Evolutionary conservation across 371 early-diverging fungal species (phyloP).

Genomic region (Sporodiniella umbellata): DNA sequence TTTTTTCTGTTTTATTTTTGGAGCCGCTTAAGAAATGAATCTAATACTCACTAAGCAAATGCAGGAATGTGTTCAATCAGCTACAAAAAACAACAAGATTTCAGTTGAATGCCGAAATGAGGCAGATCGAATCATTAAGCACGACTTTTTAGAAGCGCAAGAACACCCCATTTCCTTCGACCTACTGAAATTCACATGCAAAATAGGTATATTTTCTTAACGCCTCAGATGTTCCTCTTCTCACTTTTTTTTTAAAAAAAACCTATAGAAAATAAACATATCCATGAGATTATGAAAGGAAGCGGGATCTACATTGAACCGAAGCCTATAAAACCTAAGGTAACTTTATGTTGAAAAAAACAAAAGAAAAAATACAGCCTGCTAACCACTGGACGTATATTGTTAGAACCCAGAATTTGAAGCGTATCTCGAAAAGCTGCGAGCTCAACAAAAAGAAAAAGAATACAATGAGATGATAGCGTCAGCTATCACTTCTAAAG

Average conservation of each 20-base stretch:
- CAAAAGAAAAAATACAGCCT: too few relatives aligned
- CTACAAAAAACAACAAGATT: slow-evolving; percentile 9
- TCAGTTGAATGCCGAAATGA: slow-evolving; percentile 15
- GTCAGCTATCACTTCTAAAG: slow-evolving; percentile 27
- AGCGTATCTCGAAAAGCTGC: slow-evolving; percentile 28
- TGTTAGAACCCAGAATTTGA: slow-evolving; percentile 31
- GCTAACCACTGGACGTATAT: not conserved
- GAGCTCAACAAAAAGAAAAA: slow-evolving; percentile 26
- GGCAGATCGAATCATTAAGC: slow-evolving; percentile 14
- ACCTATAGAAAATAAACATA: slow-evolving; percentile 8
- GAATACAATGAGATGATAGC: slow-evolving; percentile 35
- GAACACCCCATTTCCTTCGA: slow-evolving; percentile 21
- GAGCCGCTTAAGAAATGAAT: slow-evolving; percentile 22
- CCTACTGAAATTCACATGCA: slow-evolving; percentile 16
- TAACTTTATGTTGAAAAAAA: slow-evolving; percentile 5
- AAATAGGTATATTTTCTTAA: slow-evolving; percentile 1
- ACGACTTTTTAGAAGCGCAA: slow-evolving; percentile 7
- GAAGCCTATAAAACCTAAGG: slow-evolving; percentile 21
- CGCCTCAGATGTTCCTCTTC: too few relatives aligned
- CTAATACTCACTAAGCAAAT: slow-evolving; percentile 24
- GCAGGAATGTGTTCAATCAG: slow-evolving; percentile 13
- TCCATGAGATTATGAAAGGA: slow-evolving; percentile 36
- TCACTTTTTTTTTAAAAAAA: not conserved
- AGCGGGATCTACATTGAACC: slow-evolving; percentile 28
- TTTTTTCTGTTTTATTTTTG: not conserved